phyloP scores from a whole-genome alignment of 108 stramenopile species.

The Nannochloropsis gaditana region DNA sequence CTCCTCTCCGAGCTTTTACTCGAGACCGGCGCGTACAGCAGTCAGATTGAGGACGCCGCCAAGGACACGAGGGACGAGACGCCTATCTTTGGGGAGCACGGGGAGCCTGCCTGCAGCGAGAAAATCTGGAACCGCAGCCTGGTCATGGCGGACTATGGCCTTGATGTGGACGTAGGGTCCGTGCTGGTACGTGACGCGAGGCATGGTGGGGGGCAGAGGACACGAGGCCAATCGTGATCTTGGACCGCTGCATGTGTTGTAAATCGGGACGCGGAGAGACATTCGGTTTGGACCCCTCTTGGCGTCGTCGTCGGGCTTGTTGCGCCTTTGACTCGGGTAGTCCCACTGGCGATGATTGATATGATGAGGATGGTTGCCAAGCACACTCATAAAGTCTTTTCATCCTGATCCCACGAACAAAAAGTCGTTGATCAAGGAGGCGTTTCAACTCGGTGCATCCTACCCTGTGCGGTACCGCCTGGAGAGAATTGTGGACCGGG shows the following conservation, averaged over 20 bases:
- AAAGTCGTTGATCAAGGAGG: neutral
- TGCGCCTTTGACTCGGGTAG: too few species aligned
- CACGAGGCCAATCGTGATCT: too few species aligned
- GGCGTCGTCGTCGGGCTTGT: too few species aligned
- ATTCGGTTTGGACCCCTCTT: too few species aligned
- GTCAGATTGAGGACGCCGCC: constrained; percentile 13
- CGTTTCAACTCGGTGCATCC: neutral
- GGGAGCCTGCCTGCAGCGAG: neutral
- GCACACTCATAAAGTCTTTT: too few species aligned
- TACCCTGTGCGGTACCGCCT: neutral
- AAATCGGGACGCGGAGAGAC: too few species aligned
- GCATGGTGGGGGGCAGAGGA: too few species aligned
- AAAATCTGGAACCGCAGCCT: constrained; percentile 9
- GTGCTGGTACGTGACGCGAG: neutral
- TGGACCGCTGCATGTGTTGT: too few species aligned
- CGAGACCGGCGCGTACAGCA: constrained; percentile 2
- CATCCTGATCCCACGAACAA: neutral
- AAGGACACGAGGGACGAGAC: neutral
- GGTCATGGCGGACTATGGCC: constrained; percentile 9
- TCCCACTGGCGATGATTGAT: too few species aligned
- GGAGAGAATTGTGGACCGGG: neutral
- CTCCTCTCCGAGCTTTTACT: neutral
- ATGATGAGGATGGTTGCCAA: too few species aligned
- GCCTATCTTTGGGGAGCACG: neutral
- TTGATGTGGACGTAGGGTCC: neutral